Evolutionary conservation across 1,139 yeast species (phyloP).

Genomic region (Blastobotrys arbuscula): DNA sequence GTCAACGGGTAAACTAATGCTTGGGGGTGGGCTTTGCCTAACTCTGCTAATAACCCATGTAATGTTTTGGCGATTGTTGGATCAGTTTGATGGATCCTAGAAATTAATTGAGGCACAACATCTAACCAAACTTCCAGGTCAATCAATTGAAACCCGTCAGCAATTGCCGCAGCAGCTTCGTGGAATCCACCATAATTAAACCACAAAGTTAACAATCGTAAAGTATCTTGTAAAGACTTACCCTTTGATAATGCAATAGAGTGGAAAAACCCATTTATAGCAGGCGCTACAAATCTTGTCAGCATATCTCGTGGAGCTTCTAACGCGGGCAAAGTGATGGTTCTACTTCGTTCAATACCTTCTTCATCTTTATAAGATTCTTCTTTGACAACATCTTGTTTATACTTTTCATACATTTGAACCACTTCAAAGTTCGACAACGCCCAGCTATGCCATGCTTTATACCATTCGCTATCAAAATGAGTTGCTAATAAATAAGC

Average conservation of each 20-base stretch:
- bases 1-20: constrained; percentile 93
- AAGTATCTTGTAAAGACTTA: constrained; percentile 86
- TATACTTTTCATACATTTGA: constrained; percentile 44
- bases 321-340: neutral
- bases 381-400: constrained; percentile 16
- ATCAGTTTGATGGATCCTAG: constrained; percentile 94
- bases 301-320: constrained; percentile 32
- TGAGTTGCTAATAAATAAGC: constrained; percentile 92
- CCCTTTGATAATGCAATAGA: constrained; percentile 84
- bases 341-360: neutral
- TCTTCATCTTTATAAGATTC: constrained; percentile 5
- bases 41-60: constrained; percentile 72
- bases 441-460: constrained; percentile 99
- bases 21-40: constrained; percentile 96
- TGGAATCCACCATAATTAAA: constrained; percentile 90
- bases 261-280: constrained; percentile 91
- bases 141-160: constrained; percentile 86
- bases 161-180: constrained; percentile 87
- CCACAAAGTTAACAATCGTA: constrained; percentile 88
- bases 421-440: constrained; percentile 94
- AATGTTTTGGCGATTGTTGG: constrained; percentile 76
- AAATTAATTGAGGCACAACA: constrained; percentile 90
- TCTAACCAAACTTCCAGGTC: constrained; percentile 92
- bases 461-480: constrained; percentile 89
- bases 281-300: constrained; percentile 87